Evolutionary conservation across 768 basidiomycete species (phyloP), one percentile per base, ranked within the genome.

Genomic region (Tylopilus rubrobrunneus): DNA sequence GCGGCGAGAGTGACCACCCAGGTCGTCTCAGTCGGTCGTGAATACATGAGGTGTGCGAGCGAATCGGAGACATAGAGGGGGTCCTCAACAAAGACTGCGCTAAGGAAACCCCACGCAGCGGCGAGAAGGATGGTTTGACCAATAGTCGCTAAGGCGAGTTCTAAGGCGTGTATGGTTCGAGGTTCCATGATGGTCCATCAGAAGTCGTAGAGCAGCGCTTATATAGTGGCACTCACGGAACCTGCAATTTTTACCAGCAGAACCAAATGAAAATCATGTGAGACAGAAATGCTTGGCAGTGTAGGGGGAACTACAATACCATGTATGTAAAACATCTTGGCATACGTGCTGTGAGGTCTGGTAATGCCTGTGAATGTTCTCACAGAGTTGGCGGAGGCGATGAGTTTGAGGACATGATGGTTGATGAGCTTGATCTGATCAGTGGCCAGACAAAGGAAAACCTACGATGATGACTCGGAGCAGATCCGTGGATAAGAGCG

Each of bases 81-180:
- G n/a, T 43, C 7, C 0, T 11, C 0, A 6, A 3, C 3, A 0
- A 51, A 27, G 2, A 53, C 48, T 14, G 10, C 27, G n/a, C 25
- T 25, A 12, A 53, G 10, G n/a, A 53, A 50, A 2, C 40, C 52
- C 52, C 48, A 53, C 5, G 15, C 41, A 9, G 15, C 17, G 9
- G 19, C 31, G 27, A 53, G 52, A 42, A 53, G 41, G 6, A 51
- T 1, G 3, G 52, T 36, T 51, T 53, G 52, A 7, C 39, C 41
- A 3, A 28, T 25, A 15, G 21, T 12, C 2, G 48, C 52, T 1
- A 2, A 9, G 4, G 9, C 11, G 31, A 53, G 21, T n/a, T 49
- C 11, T 7, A 49, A 23, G 23, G 31, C 2, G 7, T 49, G 46
- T 12, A n/a, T 31, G 19, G 15, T 21, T 19, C n/a, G 28, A 27